These are phyloP conservation scores for Yarrowia porcina DNA, from an alignment of 805 yeast genomes.

Conservation along the genomic window DNA sequence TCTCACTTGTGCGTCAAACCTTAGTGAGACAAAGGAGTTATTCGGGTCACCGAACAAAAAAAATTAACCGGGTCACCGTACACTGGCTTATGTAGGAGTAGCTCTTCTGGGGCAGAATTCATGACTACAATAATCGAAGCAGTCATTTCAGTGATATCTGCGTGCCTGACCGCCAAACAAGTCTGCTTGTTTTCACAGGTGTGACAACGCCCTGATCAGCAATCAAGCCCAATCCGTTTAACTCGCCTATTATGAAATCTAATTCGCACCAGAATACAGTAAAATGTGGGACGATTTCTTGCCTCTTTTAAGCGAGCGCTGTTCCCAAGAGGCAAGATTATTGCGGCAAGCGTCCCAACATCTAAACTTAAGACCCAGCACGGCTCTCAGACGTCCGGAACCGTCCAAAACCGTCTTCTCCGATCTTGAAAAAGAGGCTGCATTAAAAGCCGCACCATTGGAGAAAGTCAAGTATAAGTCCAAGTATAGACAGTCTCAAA, in stretches of 20 bases:
- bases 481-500: background rate
- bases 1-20: too few species aligned
- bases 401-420: background rate
- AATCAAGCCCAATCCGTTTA: background rate
- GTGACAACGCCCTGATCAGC: background rate
- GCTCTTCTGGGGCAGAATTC: too few species aligned
- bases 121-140: too few species aligned
- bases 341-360: background rate
- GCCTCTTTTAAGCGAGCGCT: background rate
- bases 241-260: background rate
- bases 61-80: too few species aligned
- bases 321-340: background rate
- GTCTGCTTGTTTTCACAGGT: background rate
- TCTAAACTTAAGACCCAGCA: background rate
- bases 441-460: background rate
- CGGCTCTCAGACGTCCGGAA: background rate
- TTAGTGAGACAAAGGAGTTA: too few species aligned
- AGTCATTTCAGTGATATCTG: too few species aligned
- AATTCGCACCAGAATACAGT: background rate
- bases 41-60: too few species aligned
- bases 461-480: too few species aligned
- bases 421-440: background rate
- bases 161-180: too few species aligned
- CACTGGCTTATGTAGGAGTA: too few species aligned
- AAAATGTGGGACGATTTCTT: background rate